A percentile compares a stretch with the other conserved stretches of the same genome.
Conservation (phyloP, 129 eudicot genomes). For the Kitagawia praeruptora region DNA sequence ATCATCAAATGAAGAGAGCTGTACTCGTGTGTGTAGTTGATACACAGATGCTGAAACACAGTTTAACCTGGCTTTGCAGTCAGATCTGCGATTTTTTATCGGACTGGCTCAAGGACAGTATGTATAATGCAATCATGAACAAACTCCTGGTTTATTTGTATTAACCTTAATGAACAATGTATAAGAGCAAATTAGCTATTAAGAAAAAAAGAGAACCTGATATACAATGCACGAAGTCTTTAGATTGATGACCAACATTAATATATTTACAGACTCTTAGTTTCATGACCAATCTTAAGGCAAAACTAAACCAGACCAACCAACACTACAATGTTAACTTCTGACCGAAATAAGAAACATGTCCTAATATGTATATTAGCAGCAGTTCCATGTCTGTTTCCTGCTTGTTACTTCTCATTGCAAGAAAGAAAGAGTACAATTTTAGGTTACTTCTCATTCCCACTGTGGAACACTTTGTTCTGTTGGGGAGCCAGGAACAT, state of each 20-base stretch:
- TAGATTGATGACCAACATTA: not conserved
- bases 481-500: conserved; percentile 75
- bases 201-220: not conserved
- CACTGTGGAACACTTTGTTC: conserved; percentile 38
- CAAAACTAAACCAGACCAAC: not conserved
- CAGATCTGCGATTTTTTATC: too few relatives aligned
- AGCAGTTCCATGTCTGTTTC: not conserved
- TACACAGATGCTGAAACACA: too few relatives aligned
- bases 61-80: too few relatives aligned
- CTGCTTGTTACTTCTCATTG: not conserved
- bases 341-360: not conserved
- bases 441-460: conserved; percentile 7
- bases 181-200: too few relatives aligned
- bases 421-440: not conserved
- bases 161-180: too few relatives aligned
- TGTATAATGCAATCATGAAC: too few relatives aligned
- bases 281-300: not conserved
- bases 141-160: too few relatives aligned
- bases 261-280: not conserved
- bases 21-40: too few relatives aligned
- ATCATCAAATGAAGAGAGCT: too few relatives aligned
- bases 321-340: not conserved
- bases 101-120: too few relatives aligned
- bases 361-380: not conserved
- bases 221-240: not conserved